phyloP scores from a whole-genome alignment of 1,284 basidiomycete genomes.

The Ustilago shanxiensis region DNA sequence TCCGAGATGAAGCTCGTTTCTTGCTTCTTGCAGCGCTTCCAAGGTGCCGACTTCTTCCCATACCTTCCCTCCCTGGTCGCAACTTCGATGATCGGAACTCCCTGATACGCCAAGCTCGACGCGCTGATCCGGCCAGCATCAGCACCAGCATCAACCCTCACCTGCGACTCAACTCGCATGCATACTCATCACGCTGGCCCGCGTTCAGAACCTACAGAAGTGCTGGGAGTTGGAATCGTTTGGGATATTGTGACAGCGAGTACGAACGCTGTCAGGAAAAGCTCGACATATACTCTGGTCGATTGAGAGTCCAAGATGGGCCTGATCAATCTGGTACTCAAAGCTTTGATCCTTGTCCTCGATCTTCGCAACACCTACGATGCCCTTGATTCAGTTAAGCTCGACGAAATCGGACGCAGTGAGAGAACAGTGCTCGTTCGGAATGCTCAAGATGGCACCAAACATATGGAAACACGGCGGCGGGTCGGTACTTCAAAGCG shows the following conservation, averaged over 20 bases:
- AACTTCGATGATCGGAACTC: too few species aligned
- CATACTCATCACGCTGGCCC: not conserved
- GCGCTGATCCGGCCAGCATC: not conserved
- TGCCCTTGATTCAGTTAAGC: conserved; percentile 27
- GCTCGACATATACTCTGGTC: not conserved
- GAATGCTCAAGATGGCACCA: conserved; percentile 35
- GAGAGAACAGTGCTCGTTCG: conserved; percentile 39
- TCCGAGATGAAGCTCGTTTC: not conserved
- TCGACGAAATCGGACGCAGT: conserved; percentile 33
- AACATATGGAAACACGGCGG: conserved; percentile 22
- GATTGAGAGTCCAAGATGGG: conserved; percentile 18
- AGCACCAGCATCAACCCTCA: not conserved
- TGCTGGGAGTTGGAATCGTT: not conserved
- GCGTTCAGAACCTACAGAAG: not conserved
- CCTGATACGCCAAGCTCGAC: not conserved
- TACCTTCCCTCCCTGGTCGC: too few species aligned
- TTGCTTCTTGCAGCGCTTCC: too few species aligned
- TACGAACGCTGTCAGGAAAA: not conserved
- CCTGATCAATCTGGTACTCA: conserved; percentile 43
- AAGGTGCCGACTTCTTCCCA: too few species aligned
- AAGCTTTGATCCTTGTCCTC: conserved; percentile 37
- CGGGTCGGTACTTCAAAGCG: conserved; percentile 39
- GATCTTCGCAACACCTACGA: conserved; percentile 43
- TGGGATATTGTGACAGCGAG: not conserved
- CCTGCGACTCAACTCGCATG: not conserved